These are phyloP conservation scores for Candida argentea DNA, from an alignment of 805 yeast species.

Conservation along the genomic window DNA sequence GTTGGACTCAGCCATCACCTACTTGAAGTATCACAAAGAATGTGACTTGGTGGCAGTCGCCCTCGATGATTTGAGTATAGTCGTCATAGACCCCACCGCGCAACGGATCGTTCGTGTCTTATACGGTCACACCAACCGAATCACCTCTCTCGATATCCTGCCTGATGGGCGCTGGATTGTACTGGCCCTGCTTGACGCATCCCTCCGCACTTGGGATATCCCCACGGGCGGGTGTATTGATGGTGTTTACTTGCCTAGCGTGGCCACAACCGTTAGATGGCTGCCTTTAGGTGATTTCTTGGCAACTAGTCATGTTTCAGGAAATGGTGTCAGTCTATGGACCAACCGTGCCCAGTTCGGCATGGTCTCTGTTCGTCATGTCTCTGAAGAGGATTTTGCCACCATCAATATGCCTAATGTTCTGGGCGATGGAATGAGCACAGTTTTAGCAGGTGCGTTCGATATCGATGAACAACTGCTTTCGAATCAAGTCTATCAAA, in stretches of 20 bases:
- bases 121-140: slow-evolving; percentile 82
- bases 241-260: slow-evolving; percentile 67
- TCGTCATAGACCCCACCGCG: slow-evolving; percentile 73
- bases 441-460: slow-evolving; percentile 71
- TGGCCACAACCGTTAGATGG: slow-evolving; percentile 72
- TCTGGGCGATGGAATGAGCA: slow-evolving; percentile 67
- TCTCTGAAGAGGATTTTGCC: slow-evolving; percentile 67
- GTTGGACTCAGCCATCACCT: slow-evolving; percentile 69
- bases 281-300: slow-evolving; percentile 84
- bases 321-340: slow-evolving; percentile 89
- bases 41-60: slow-evolving; percentile 82
- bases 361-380: slow-evolving; percentile 62
- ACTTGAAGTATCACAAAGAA: slow-evolving; percentile 65
- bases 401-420: slow-evolving; percentile 59
- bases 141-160: slow-evolving; percentile 81
- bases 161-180: slow-evolving; percentile 96
- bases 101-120: slow-evolving; percentile 77
- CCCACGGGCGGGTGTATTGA: slow-evolving; percentile 97
- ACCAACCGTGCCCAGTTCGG: slow-evolving; percentile 79
- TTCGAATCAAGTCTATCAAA: slow-evolving; percentile 34
- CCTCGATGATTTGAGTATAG: slow-evolving; percentile 76
- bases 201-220: slow-evolving; percentile 92
- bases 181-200: slow-evolving; percentile 71
- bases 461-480: slow-evolving; percentile 27
- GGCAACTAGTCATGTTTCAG: slow-evolving; percentile 87